These are phyloP conservation scores for Delonix regia DNA, from an alignment of 306 rosid genomes.

Conservation along the genomic window DNA sequence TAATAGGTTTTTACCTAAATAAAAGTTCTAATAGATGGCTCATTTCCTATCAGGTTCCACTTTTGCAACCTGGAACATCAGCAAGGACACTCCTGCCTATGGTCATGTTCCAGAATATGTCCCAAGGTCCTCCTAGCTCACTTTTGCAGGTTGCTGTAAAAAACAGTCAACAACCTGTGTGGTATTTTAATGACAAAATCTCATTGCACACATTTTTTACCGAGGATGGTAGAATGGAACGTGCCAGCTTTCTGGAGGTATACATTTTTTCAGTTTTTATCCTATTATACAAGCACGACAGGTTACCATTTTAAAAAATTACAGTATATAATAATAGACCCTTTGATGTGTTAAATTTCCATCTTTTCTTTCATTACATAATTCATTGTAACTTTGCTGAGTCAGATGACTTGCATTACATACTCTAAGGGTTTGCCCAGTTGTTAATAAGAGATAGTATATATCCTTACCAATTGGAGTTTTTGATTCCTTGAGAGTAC, in stretches of 20 bases:
- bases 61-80: constrained; percentile 78
- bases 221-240: constrained; percentile 99
- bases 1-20: constrained; percentile 2
- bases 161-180: constrained; percentile 93
- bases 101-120: constrained; percentile 88
- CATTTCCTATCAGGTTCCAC: constrained; percentile 68
- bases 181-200: constrained; percentile 90
- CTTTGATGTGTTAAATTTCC: constrained; percentile 3
- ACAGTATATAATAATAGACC: neutral
- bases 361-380: neutral
- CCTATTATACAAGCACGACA: neutral
- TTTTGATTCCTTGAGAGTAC: neutral
- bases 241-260: constrained; percentile 92
- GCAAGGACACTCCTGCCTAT: constrained; percentile 79
- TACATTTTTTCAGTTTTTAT: constrained; percentile 30
- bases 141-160: constrained; percentile 88
- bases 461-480: too few species aligned
- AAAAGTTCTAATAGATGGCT: constrained; percentile 24
- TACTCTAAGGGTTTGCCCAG: neutral
- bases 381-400: neutral
- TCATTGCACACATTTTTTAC: constrained; percentile 71
- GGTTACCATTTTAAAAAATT: constrained; percentile 7
- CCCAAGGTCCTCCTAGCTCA: constrained; percentile 98
- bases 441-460: too few species aligned
- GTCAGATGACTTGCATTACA: constrained; percentile 3